Base-by-base conservation (phyloP, 768 basidiomycete genomes). In the Suillus luteus region DNA sequence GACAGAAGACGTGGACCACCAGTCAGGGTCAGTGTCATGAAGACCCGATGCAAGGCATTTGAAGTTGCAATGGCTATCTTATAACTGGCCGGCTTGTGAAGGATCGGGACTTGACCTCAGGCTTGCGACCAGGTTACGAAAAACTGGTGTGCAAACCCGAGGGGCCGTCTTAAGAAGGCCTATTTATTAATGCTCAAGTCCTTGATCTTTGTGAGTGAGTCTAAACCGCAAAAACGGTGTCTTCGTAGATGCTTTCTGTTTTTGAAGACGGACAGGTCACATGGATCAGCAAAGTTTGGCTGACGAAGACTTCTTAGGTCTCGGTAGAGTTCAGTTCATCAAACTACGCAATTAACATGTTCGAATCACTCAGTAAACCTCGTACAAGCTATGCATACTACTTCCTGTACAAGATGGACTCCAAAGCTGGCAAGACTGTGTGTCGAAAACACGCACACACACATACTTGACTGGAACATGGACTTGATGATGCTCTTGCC, bases 391-490 rank as follows among this genome's bases (percentile, higher is more conserved):
- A 46, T 46, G 44, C 44, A 19, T 46, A 46, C n/a, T 46, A 46
- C 44, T 46, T 46, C 43, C n/a, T 46, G 44, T n/a, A 46, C n/a
- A 9, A n/a, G n/a, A 46, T 46, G 44, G n/a, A n/a, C 44, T n/a
- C 19, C 44, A 46, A n/a, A 46, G 43, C 19, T 7, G 19, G 19
- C 19, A 46, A 46, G n/a, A n/a, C 19, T 4, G 19, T 46, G n/a
- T 10, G 10, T n/a, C 10, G 10, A 46, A 46, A 46, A 46, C n/a
- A 46, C 5, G n/a, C 44, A 46, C n/a, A 46, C 11, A 46, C n/a
- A 9, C 19, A 44, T 31, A 31, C 3, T 31, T 31, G 31, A 9
- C 43, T 7, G 17, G 43, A 43, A 19, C 12, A 5, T 9, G 17
- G 43, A 43, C 43, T 43, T 4, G 7, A 19, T 43, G 17, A 19